A percentile compares a stretch with the other conserved stretches of the same genome.
Conservation (phyloP, 23 red algal species). For the Gracilaria vermiculophylla region DNA sequence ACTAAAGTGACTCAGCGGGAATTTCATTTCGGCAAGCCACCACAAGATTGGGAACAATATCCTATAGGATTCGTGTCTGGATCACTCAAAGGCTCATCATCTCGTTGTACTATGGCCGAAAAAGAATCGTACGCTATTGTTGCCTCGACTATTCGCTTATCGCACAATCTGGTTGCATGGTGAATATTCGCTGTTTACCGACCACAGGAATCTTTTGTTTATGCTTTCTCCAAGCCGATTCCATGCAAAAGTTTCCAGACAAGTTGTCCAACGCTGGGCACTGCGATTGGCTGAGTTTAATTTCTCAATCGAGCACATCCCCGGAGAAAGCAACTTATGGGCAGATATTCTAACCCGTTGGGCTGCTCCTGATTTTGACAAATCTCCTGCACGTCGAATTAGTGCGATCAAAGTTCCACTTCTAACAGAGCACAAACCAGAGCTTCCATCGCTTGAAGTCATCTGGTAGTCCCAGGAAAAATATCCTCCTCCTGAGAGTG, state of each 20-base stretch:
- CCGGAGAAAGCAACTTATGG: background rate
- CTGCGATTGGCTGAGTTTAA: background rate
- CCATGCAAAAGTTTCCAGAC: background rate
- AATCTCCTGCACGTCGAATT: background rate
- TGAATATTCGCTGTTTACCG: background rate
- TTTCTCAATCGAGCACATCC: background rate
- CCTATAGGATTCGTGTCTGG: constrained; percentile 8
- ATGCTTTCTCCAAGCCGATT: background rate
- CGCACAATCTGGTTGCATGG: background rate
- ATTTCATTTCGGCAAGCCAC: background rate
- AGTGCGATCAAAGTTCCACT: background rate
- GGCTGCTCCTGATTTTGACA: background rate
- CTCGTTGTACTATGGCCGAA: background rate
- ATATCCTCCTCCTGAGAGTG: background rate
- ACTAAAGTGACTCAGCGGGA: background rate
- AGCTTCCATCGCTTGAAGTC: background rate
- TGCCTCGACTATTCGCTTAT: background rate
- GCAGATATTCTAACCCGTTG: background rate
- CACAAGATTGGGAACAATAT: background rate
- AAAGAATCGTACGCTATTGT: constrained; percentile 1
- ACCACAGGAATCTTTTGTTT: background rate
- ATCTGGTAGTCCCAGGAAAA: background rate
- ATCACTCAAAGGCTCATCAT: background rate
- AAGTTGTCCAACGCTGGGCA: constrained; percentile 1
- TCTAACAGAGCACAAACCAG: background rate